Evolutionary conservation across 768 basidiomycete species (phyloP).

Genomic region (Leucocoprinus sp.): DNA sequence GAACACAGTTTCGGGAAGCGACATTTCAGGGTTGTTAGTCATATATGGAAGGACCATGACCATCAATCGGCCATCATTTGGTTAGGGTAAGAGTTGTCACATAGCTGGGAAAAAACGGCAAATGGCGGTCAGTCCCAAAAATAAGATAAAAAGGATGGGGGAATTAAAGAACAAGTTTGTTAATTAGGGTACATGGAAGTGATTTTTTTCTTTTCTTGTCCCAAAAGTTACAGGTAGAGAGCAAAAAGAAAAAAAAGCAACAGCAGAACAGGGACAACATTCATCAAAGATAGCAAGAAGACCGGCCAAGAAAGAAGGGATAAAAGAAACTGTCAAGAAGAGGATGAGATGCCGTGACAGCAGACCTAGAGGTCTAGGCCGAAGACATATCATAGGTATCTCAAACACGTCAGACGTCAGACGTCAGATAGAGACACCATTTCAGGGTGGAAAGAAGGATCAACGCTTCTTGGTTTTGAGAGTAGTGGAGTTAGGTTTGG

Average conservation of each 20-base stretch:
- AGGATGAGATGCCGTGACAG: no score
- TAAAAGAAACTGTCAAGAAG: not conserved
- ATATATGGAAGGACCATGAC: no score
- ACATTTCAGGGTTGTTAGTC: no score
- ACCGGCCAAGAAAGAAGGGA: not conserved
- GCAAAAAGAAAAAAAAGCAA: not conserved
- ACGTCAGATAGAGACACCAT: not conserved
- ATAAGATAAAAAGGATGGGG: not conserved
- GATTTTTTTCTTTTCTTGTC: no score
- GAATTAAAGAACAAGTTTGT: no score
- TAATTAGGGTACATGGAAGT: not conserved
- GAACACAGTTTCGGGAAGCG: not conserved
- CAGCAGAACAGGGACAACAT: not conserved
- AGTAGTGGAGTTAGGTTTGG: constrained; percentile 16
- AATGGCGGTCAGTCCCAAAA: no score
- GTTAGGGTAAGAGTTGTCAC: no score
- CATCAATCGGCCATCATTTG: no score
- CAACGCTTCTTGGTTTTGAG: constrained; percentile 18
- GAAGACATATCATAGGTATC: not conserved
- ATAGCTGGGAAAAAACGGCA: no score
- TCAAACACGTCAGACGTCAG: not conserved
- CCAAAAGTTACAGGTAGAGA: not conserved
- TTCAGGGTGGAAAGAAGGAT: not conserved
- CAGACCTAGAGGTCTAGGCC: no score
- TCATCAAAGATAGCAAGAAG: not conserved